Evolutionary conservation across 495 filamentous ascomycete genomes (phyloP), one percentile per base, ranked within the genome.

Genomic region (Extremus antarcticus): DNA sequence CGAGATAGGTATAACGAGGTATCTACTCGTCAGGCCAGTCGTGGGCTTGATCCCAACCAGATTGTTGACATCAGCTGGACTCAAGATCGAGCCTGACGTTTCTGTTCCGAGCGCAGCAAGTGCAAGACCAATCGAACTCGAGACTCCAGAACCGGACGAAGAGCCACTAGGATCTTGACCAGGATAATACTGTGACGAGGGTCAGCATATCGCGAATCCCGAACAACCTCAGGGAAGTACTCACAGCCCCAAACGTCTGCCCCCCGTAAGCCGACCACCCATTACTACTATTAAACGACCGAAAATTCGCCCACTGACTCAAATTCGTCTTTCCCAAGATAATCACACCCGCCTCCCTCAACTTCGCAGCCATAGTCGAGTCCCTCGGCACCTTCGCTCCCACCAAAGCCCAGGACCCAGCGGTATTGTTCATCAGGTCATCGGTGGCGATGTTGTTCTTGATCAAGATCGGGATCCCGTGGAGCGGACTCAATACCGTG

Each of bases 401-500:
- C 17, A 65, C 23, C 3, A 85, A 66, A 8, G 78, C 71, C 47
- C 69, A 82, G 0, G 80, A 84, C 7, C 82, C 81, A 16, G 78
- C 81, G 2, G 80, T 85, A 21, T 83, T 86, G 62, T 84, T 78
- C 82, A 87, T 81, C 43, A 76, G 73, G 57, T 88, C 85, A 47
- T 75, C 75, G 1, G 79, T 83, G 20, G 78, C 84, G 53, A 87
- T 86, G 69, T 85, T 88, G 62, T 83, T 77, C 67, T 87, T 86
- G 65, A 86, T 75, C 13, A 86, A 60, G 43, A 86, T 77, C 0
- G 84, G 83, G 32, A 87, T 74, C 15, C 84, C 84, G 67, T 87
- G 81, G 2, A 85, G 70, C 3, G 77, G 76, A 11, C 75, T 74
- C 25, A 71, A 59, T 13, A 68, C 50, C 19, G 61, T 65, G 1